Base-by-base conservation (phyloP, 495 filamentous ascomycete species). In the Aspergillus ostianus region DNA sequence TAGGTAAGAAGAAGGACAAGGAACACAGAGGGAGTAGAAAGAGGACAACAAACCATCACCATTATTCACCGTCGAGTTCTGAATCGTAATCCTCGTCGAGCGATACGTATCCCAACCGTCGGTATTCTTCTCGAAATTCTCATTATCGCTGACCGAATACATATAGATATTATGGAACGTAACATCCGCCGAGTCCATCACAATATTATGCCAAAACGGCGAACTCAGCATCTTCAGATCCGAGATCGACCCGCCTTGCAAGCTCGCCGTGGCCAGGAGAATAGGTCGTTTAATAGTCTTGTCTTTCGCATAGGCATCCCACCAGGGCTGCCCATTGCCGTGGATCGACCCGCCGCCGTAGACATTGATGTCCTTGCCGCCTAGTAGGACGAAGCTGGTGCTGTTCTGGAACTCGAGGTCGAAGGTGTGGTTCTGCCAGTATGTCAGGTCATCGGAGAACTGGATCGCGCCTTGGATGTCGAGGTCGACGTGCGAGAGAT, bases 31-130 rank as follows among this genome's bases (percentile, higher is more conserved):
- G 23, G 23, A 26, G 23, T 2, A 26, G 23, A 4, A 26, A 26
- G 23, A 26, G 23, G 23, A 2, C 23, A 26, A 26, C 27, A 30
- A 17, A 57, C 55, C 58, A 27, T 60, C 58, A n/a, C 41, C 47
- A 26, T 60, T 53, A 17, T 48, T 46, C 29, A 60, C 55, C 21
- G 13, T 41, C 4, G 58, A 60, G 41, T 60, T 55, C 23, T 60
- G 58, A 17, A 60, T 60, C n/a, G 55, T 51, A 18, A 60, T 41
- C 4, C 55, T 55, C 51, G 44, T 46, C 17, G 36, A 32, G 44
- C 58, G 58, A 18, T 49, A 60, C 9, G 36, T 60, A n/a, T 60
- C 58, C 58, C 58, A 60, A 9, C 58, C 58, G 32, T 60, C 58
- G 10, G 52, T 53, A 18, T 60, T 60, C 44, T 53, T 47, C 0